These are phyloP conservation scores for Globisporangium lucens DNA, from an alignment of 352 stramenopile species.

Conservation along the genomic window DNA sequence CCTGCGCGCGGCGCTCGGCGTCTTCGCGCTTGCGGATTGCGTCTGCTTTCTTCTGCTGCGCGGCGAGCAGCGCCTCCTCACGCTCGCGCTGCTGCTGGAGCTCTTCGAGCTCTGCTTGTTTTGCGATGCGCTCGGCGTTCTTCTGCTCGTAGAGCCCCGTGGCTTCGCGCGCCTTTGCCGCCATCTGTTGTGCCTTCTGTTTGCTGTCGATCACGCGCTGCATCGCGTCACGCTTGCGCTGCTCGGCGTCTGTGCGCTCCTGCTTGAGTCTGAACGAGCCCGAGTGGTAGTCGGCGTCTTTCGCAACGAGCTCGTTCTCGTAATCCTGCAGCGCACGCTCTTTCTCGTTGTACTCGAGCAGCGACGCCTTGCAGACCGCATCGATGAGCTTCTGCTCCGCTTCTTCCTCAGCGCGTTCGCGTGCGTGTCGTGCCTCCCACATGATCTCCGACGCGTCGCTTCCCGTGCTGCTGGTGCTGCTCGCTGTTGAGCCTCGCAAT, in stretches of 20 bases:
- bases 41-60: constrained; percentile 63
- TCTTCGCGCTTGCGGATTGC: constrained; percentile 61
- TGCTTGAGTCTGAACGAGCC: constrained; percentile 36
- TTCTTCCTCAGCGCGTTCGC: constrained; percentile 50
- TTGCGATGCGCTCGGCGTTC: constrained; percentile 49
- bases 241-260: constrained; percentile 43
- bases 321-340: constrained; percentile 59
- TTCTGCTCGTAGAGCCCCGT: constrained; percentile 60
- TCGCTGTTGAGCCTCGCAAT: constrained; percentile 6
- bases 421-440: constrained; percentile 56
- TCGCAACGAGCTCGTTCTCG: constrained; percentile 35
- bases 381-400: constrained; percentile 75
- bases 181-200: constrained; percentile 51
- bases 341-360: constrained; percentile 70
- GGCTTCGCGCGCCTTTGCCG: constrained; percentile 54
- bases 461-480: not conserved
- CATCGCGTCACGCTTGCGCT: constrained; percentile 64
- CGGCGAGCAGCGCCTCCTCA: constrained; percentile 34
- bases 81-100: constrained; percentile 39
- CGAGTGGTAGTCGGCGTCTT: constrained; percentile 25
- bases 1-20: constrained; percentile 58
- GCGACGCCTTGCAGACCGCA: constrained; percentile 71
- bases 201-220: constrained; percentile 79
- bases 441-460: constrained; percentile 38
- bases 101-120: constrained; percentile 45